Conservation (phyloP, 371 early-diverging fungal genomes). For the Lichtheimia corymbifera region DNA sequence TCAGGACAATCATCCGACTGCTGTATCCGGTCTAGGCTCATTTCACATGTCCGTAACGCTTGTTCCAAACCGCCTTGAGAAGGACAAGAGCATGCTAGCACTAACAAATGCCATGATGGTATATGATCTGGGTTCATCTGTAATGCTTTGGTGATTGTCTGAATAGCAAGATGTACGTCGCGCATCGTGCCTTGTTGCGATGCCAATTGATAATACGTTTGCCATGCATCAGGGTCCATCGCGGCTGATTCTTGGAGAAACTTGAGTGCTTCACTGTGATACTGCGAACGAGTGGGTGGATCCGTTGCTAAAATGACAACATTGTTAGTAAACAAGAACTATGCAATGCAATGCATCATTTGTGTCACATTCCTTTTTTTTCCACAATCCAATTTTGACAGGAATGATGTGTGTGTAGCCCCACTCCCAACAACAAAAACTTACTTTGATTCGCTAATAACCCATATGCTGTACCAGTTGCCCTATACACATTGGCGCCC, state of each 20-base stretch:
- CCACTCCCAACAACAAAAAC: constrained; percentile 9
- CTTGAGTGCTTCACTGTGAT: constrained; percentile 67
- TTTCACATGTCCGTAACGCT: constrained; percentile 75
- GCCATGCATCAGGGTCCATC: constrained; percentile 48
- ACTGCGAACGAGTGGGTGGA: constrained; percentile 64
- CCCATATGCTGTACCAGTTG: constrained; percentile 47
- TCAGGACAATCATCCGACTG: constrained; percentile 4
- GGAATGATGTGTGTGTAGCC: too few relatives aligned
- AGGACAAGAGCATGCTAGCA: constrained; percentile 71
- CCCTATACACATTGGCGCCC: constrained; percentile 5
- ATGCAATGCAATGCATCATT: constrained; percentile 2
- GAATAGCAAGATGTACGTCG: constrained; percentile 72
- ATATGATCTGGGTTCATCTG: constrained; percentile 61
- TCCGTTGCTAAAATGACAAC: constrained; percentile 51
- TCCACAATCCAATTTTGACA: too few relatives aligned
- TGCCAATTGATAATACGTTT: constrained; percentile 77
- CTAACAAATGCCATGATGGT: constrained; percentile 87
- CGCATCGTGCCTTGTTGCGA: constrained; percentile 82
- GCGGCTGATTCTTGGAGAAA: constrained; percentile 60
- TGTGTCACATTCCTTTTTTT: too few relatives aligned
- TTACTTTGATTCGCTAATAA: constrained; percentile 64
- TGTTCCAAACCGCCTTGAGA: constrained; percentile 35
- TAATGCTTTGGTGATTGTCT: constrained; percentile 62
- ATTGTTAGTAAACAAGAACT: background rate
- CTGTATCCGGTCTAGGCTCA: constrained; percentile 62